Base-by-base conservation (phyloP, 2,329 filamentous ascomycete genomes). In the Didymella pomorum region DNA sequence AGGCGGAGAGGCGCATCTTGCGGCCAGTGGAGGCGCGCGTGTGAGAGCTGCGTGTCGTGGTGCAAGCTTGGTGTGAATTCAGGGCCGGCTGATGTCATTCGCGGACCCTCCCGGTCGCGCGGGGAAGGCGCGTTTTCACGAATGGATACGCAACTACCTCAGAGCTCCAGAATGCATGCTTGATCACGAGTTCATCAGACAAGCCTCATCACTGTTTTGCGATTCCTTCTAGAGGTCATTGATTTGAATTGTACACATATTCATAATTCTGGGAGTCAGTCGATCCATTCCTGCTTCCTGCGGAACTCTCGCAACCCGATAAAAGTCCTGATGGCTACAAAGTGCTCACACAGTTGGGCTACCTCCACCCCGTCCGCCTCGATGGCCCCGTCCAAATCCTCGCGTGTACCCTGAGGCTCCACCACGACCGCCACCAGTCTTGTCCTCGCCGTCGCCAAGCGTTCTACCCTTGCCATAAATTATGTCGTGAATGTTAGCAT, bases 61-160 rank as follows among this genome's bases (percentile, higher is more conserved):
- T 33, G 35, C 18, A 18, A 39, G 39, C 12, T 26, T 26, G 29
- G 29, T 31, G 29, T 14, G 29, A 31, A 31, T 28, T 28, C 29
- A 31, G 14, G 29, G 12, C 29, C 18, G 39, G 37, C 51, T 58
- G 56, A 58, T 54, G 56, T 54, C 56, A 58, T 57, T 28, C 10
- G 26, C 18, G 29, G 29, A 16, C 29, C 11, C 29, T 31, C 29
- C 29, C 29, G 29, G 29, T 31, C 7, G 29, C 31, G 31, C 31
- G 31, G 37, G 37, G 37, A 41, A 41, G 31, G 31, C 31, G 35
- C 35, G 18, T 21, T 5, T 39, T 39, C 35, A 39, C 35, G 3
- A 35, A 28, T 8, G 2, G 26, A 28, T 10, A 31, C 29, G 29
- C 29, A 12, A 31, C 29, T 14, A 4, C 29, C 2, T 12, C 29